Evolutionary conservation across 129 eudicot species (phyloP).

Genomic region (Pseudognaphalium luteoalbum): DNA sequence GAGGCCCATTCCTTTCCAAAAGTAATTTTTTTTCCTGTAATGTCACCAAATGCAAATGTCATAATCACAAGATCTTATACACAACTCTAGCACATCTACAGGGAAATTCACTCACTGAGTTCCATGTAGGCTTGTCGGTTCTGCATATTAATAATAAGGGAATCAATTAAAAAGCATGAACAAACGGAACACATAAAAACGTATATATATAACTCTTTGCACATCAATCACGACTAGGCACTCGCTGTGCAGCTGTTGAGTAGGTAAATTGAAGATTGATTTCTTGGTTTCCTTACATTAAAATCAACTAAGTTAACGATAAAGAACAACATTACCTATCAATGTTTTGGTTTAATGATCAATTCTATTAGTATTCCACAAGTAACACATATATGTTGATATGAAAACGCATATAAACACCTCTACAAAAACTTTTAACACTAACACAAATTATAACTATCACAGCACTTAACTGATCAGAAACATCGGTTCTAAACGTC

Average conservation of each 20-base stretch:
- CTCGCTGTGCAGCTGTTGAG: neutral
- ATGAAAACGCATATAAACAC: too few species aligned
- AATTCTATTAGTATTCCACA: too few species aligned
- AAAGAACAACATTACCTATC: too few species aligned
- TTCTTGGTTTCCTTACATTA: neutral
- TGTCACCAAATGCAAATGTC: conserved; percentile 20
- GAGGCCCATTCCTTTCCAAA: conserved; percentile 88
- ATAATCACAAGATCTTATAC: neutral
- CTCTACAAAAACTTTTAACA: too few species aligned
- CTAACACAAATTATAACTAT: too few species aligned
- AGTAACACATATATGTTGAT: too few species aligned
- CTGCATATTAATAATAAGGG: conserved; percentile 46
- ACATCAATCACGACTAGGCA: neutral
- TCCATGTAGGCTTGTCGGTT: conserved; percentile 81
- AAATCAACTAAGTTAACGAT: too few species aligned
- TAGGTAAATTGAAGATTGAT: neutral
- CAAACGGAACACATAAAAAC: neutral
- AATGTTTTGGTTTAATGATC: too few species aligned
- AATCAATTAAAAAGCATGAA: neutral
- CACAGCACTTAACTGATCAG: conserved; percentile 63
- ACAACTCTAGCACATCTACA: neutral
- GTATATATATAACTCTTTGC: neutral
- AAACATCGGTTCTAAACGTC: conserved; percentile 68
- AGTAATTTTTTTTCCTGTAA: conserved; percentile 84
- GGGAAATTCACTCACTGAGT: conserved; percentile 63